Evolutionary conservation across 2,329 filamentous ascomycete genomes (phyloP), one percentile per base, ranked within the genome.

Genomic region (Hypoxylon sp.): DNA sequence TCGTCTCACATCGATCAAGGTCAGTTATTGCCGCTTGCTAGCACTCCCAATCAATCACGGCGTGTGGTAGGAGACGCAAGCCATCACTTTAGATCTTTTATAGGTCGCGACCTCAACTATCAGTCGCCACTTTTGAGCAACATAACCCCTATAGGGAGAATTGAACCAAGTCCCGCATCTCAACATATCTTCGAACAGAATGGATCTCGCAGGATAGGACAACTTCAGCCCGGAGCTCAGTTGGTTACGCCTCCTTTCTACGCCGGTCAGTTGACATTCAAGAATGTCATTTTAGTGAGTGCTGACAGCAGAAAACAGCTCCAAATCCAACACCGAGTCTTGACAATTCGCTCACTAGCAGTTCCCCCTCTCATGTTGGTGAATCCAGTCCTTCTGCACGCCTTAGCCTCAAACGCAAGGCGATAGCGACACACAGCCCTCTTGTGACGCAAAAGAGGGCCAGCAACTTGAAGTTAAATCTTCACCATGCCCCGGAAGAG

Each of bases 41-140:
- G 61, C 10, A 53, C 49, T 23, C 53, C 60, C 17, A 67, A 48
- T 41, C 65, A 67, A 19, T 68, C 66, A 45, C 59, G 53, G 43
- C 75, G 75, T 19, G 68, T 78, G 4, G 23, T 78, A 6, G 73
- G 73, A 19, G 77, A 78, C 70, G 76, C 76, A 13, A 78, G 76
- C 30, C 76, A 75, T 62, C 73, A 79, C 59, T 79, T 78, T 49
- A 70, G 71, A 25, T 68, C 73, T 3, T 72, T 72, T 32, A 13
- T 61, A 14, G 36, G 53, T 0, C 73, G 61, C 21, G 67, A 71
- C 19, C 58, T 61, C 14, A 63, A 70, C 3, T 52, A 68, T 46
- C 63, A 19, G 17, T 69, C 75, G 2, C 68, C 69, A 10, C 74
- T 75, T 23, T 58, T 60, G 38, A 67, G 52, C 30, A 62, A 65